Base-by-base conservation (phyloP, 116 monocot species). In the Posidonia oceanica region DNA sequence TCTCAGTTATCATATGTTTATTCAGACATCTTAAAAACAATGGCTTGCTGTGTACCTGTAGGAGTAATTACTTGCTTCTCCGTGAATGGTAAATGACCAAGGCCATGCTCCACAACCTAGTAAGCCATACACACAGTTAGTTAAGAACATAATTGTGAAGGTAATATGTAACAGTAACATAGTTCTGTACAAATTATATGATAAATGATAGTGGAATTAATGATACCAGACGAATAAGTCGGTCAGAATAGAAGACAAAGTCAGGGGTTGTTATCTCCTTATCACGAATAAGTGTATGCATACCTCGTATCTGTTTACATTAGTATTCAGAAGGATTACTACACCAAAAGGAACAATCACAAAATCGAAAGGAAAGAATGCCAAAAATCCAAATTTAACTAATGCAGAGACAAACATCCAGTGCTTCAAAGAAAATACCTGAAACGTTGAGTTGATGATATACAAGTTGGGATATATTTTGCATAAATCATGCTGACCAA, bases 231-330 rank as follows among this genome's bases (percentile, higher is more conserved):
- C 93, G 80, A 75, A 93, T 93, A 41, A 93, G 89, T 37, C 93
- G 79, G 79, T 93, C 93, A 11, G 93, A 89, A 76, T 93, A 93
- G 75, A 93, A 93, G 21, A 89, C 89, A 70, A 93, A 93, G 40
- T 93, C 93, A 56, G 84, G 83, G 12, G 86, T 93, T 68, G 93
- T 78, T 74, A 87, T 89, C 10, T 87, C 83, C 67, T 63, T 82
- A 69, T 93, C 93, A 66, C 93, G 86, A 48, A 93, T 85, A 73
- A 93, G 89, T 39, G 93, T 93, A 80, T 93, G 93, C 93, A 93
- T 93, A 66, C 93, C 93, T 72, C 93, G 80, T 71, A 93, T 89
- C 93, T 86, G 82, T 74, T 60, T 10, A 76, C 36, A 16, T 39
- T 48, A 36, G 20, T 14, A 61, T 21, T 61, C 36, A 36, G 36